Conservation (phyloP, 495 filamentous ascomycete genomes). For the Umbilicaria muhlenbergii region DNA sequence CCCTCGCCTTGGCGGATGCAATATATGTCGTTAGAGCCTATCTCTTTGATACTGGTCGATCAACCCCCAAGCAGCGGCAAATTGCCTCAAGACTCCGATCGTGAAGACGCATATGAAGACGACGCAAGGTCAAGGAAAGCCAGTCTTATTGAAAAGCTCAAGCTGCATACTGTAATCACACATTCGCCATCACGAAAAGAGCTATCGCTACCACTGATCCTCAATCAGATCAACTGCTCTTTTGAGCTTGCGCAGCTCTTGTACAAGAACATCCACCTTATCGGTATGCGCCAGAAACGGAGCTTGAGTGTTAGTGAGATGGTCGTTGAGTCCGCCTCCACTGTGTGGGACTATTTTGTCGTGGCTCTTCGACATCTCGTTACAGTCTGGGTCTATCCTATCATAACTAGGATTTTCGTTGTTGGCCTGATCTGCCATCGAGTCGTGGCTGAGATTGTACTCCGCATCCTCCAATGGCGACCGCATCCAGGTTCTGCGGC, state of each 20-base stretch:
- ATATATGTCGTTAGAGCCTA: constrained; percentile 83
- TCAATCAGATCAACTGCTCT: constrained; percentile 94
- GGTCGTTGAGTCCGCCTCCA: constrained; percentile 85
- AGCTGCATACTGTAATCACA: constrained; percentile 67
- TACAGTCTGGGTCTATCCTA: constrained; percentile 62
- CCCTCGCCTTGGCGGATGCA: constrained; percentile 86
- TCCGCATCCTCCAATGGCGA: constrained; percentile 79
- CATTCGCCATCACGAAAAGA: constrained; percentile 71
- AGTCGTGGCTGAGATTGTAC: constrained; percentile 59
- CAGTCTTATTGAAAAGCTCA: constrained; percentile 73
- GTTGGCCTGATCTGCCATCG: constrained; percentile 68
- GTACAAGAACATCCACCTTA: constrained; percentile 70
- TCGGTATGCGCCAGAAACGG: constrained; percentile 65
- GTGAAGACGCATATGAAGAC: constrained; percentile 40
- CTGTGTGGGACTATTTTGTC: constrained; percentile 58
- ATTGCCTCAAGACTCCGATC: constrained; percentile 16
- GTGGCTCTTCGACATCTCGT: constrained; percentile 55
- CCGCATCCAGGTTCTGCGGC: constrained; percentile 65
- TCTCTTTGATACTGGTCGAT: constrained; percentile 75
- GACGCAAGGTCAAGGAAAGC: constrained; percentile 45
- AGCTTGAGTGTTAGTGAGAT: constrained; percentile 85
- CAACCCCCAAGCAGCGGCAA: constrained; percentile 27
- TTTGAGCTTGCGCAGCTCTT: constrained; percentile 73
- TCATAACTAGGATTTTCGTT: constrained; percentile 58
- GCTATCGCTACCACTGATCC: constrained; percentile 57